phyloP scores from a whole-genome alignment of 345 rosid genomes.

The Brassica napus region Da-Ae NC_063440.1:16891001-16891500 shows the following conservation, averaged over 20 bases:
- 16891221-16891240: slow-evolving; percentile 59
- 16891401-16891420: no score
- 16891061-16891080: background rate
- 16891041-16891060: slow-evolving; percentile 31
- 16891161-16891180: slow-evolving; percentile 93
- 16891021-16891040: slow-evolving; percentile 97
- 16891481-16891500: slow-evolving; percentile 92
- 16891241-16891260: slow-evolving; percentile 66
- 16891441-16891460: slow-evolving; percentile 78
- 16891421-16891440: slow-evolving; percentile 36
- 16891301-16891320: slow-evolving; percentile 82
- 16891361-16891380: slow-evolving; percentile 1
- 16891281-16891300: slow-evolving; percentile 92
- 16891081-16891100: background rate
- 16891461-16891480: slow-evolving; percentile 93
- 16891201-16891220: slow-evolving; percentile 87
- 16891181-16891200: slow-evolving; percentile 86
- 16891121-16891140: slow-evolving; percentile 61
- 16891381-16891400: background rate
- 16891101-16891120: background rate
- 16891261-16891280: slow-evolving; percentile 87
- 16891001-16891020: slow-evolving; percentile 93
- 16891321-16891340: slow-evolving; percentile 97
- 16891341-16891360: slow-evolving; percentile 19
- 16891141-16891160: slow-evolving; percentile 95